Conservation (phyloP, 176 grass and related monocot species). For the Eragrostis nindensis region DNA sequence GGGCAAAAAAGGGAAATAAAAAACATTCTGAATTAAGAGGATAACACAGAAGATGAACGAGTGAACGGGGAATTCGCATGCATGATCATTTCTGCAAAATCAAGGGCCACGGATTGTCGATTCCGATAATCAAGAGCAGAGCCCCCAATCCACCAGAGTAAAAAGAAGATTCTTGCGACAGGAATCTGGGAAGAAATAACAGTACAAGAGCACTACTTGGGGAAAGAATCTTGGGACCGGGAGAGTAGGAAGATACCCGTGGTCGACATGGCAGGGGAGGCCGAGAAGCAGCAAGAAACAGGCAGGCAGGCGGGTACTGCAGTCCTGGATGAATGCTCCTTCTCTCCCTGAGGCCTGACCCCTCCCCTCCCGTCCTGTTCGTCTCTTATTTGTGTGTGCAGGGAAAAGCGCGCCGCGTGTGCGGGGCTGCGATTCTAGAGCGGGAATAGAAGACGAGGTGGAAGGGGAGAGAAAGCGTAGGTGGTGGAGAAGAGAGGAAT, state of each 20-base stretch:
- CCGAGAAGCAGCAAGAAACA: not conserved
- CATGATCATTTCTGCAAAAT: not conserved
- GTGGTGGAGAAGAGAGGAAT: constrained; percentile 45
- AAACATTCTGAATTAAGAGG: not conserved
- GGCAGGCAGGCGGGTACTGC: not conserved
- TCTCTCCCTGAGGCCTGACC: no score
- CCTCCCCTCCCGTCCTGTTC: not conserved
- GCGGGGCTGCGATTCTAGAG: constrained; percentile 36
- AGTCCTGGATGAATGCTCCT: constrained; percentile 9
- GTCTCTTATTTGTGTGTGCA: constrained; percentile 17
- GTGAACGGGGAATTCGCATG: not conserved
- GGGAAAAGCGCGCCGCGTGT: not conserved
- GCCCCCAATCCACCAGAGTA: not conserved
- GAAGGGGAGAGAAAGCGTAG: constrained; percentile 11
- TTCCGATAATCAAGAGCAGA: constrained; percentile 8
- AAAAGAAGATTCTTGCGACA: not conserved
- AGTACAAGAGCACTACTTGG: not conserved
- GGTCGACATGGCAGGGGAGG: constrained; percentile 40
- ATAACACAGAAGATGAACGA: not conserved
- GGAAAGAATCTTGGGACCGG: not conserved
- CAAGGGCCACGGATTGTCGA: not conserved
- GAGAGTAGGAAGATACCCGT: constrained; percentile 33
- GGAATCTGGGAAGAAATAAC: not conserved
- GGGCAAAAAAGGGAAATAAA: not conserved
- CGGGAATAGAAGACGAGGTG: not conserved